These are phyloP conservation scores for Candida verbasci DNA, from an alignment of 805 yeast species.

Conservation along the genomic window DNA sequence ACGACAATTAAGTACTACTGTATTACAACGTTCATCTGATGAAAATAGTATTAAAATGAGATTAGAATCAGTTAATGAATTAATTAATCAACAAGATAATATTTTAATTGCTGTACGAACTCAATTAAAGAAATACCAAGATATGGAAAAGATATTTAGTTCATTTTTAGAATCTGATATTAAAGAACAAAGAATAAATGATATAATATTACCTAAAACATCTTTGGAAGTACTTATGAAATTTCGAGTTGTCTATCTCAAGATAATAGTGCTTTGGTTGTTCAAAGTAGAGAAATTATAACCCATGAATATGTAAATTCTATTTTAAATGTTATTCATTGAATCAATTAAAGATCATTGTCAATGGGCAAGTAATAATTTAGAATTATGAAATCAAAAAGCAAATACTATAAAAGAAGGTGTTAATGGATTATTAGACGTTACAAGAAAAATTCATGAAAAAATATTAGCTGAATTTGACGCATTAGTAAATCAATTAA, in stretches of 20 bases:
- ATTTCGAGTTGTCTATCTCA: background rate
- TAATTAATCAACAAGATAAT: conserved; percentile 17
- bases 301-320: conserved; percentile 4
- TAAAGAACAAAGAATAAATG: conserved; percentile 37
- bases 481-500: background rate
- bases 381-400: conserved; percentile 8
- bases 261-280: conserved; percentile 2
- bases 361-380: conserved; percentile 6
- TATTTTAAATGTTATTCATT: background rate
- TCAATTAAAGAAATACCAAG: conserved; percentile 8
- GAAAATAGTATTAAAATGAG: conserved; percentile 29
- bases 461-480: conserved; percentile 4
- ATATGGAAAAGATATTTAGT: conserved; percentile 25
- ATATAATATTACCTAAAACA: conserved; percentile 35
- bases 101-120: conserved; percentile 6
- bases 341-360: conserved; percentile 7
- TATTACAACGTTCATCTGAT: conserved; percentile 47
- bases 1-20: conserved; percentile 35
- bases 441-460: conserved; percentile 7
- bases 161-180: conserved; percentile 18
- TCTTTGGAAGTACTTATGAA: conserved; percentile 15
- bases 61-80: conserved; percentile 32
- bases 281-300: conserved; percentile 5
- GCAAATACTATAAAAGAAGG: conserved; percentile 8
- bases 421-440: conserved; percentile 10